Conservation (phyloP, 1,284 basidiomycete genomes). For the Moesziomyces globuligerus region DNA sequence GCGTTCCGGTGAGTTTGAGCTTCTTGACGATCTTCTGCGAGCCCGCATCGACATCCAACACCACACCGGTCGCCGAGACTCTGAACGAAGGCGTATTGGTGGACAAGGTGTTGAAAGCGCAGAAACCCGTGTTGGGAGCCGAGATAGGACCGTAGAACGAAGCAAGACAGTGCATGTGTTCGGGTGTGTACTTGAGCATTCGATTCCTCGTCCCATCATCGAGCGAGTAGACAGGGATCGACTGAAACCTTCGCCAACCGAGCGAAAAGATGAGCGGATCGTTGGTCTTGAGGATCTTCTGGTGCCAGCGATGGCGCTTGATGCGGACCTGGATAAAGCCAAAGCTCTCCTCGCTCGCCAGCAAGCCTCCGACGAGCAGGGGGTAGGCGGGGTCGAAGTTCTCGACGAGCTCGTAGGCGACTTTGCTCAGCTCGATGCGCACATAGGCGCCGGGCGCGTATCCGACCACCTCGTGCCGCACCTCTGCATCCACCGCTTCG, state of each 20-base stretch:
- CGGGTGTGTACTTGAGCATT: constrained; percentile 99
- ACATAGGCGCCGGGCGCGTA: constrained; percentile 92
- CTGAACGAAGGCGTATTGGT: constrained; percentile 80
- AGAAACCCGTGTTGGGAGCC: constrained; percentile 83
- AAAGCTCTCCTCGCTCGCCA: constrained; percentile 86
- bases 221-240: constrained; percentile 90
- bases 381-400: constrained; percentile 92
- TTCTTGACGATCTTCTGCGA: constrained; percentile 96
- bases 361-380: constrained; percentile 90
- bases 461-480: constrained; percentile 87
- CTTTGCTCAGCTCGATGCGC: constrained; percentile 83
- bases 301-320: constrained; percentile 95
- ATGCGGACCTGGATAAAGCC: constrained; percentile 94
- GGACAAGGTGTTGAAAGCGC: constrained; percentile 89
- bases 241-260: constrained; percentile 96
- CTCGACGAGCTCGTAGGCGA: constrained; percentile 91
- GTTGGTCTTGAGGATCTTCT: constrained; percentile 93
- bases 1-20: constrained; percentile 92
- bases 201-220: constrained; percentile 88
- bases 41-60: constrained; percentile 82
- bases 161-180: constrained; percentile 98
- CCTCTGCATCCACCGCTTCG: constrained; percentile 79
- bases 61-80: constrained; percentile 91
- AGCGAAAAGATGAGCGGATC: constrained; percentile 94
- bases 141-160: constrained; percentile 74